Evolutionary conservation across 805 yeast genomes (phyloP).

Genomic region (Tetrapisispora arboricola): DNA sequence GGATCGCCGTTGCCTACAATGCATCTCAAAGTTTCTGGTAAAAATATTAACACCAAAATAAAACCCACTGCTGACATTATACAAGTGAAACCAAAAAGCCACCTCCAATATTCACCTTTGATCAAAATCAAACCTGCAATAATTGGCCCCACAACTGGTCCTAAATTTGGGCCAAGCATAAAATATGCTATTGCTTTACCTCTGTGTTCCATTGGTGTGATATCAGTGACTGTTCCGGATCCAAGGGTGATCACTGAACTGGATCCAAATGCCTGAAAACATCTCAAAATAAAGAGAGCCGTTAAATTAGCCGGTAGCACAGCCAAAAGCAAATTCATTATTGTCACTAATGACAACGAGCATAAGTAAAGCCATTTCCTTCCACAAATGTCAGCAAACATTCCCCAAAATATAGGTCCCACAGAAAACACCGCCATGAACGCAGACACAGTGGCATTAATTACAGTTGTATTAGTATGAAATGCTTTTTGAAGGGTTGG

Average conservation of each 20-base stretch:
- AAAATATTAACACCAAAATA: conserved; percentile 39
- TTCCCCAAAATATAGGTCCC: conserved; percentile 48
- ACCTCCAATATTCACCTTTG: conserved; percentile 67
- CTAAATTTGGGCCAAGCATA: conserved; percentile 79
- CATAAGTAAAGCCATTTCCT: conserved; percentile 55
- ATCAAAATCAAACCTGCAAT: conserved; percentile 68
- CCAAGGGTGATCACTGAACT: conserved; percentile 85
- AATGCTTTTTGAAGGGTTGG: conserved; percentile 37
- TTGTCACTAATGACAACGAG: conserved; percentile 48
- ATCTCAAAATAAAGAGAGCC: conserved; percentile 52
- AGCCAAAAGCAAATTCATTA: conserved; percentile 57
- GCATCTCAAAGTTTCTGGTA: conserved; percentile 74
- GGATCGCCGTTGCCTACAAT: conserved; percentile 47
- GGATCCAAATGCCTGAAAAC: conserved; percentile 77
- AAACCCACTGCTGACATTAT: conserved; percentile 52
- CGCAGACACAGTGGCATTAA: conserved; percentile 47
- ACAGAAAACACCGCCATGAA: conserved; percentile 48
- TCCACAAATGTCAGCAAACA: conserved; percentile 46
- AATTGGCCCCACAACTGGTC: conserved; percentile 81
- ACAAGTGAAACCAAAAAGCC: conserved; percentile 72
- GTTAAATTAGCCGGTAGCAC: conserved; percentile 53
- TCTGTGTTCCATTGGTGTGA: conserved; percentile 54
- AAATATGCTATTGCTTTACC: conserved; percentile 78
- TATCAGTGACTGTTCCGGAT: conserved; percentile 80
- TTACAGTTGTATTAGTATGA: conserved; percentile 32